phyloP scores from a whole-genome alignment of 495 filamentous ascomycete genomes.

The Penicillium flavigenum region DNA sequence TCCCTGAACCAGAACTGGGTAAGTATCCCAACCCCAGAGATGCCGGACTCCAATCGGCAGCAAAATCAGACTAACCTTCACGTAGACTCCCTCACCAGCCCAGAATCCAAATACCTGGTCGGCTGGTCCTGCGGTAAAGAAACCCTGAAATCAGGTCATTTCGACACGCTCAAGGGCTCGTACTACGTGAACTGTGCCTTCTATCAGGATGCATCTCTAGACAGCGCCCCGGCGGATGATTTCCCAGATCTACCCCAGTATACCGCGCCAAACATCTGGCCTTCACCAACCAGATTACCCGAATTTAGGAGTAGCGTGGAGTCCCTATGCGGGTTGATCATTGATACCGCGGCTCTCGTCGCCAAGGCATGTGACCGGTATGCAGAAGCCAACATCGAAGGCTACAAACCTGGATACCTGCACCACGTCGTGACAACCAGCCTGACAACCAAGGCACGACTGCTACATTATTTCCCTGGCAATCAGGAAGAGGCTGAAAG shows the following conservation, averaged over 20 bases:
- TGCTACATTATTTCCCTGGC: conserved; percentile 85
- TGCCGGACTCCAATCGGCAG: background rate
- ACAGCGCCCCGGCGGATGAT: conserved; percentile 58
- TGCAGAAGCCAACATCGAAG: conserved; percentile 71
- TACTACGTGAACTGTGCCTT: conserved; percentile 98
- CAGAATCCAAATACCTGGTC: conserved; percentile 56
- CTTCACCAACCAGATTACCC: conserved; percentile 59
- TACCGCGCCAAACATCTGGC: conserved; percentile 83
- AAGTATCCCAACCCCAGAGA: conserved; percentile 20
- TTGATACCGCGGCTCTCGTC: conserved; percentile 84
- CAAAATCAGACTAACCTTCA: conserved; percentile 11
- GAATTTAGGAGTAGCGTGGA: conserved; percentile 72
- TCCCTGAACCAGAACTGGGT: conserved; percentile 73
- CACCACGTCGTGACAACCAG: conserved; percentile 83
- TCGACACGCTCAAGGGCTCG: conserved; percentile 91
- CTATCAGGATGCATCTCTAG: conserved; percentile 66
- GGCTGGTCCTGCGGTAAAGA: conserved; percentile 89
- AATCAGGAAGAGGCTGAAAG: conserved; percentile 33
- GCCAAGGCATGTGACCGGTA: conserved; percentile 85
- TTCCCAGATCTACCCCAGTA: conserved; percentile 63
- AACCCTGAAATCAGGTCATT: conserved; percentile 83
- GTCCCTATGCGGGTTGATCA: conserved; percentile 77
- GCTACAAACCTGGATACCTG: conserved; percentile 74
- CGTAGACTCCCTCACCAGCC: conserved; percentile 46
- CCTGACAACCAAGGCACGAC: conserved; percentile 83